Percentiles rank a stretch among this genome's conserved stretches.
Conservation (phyloP, 1,139 yeast genomes). For the Hansenula lynferdii region DNA sequence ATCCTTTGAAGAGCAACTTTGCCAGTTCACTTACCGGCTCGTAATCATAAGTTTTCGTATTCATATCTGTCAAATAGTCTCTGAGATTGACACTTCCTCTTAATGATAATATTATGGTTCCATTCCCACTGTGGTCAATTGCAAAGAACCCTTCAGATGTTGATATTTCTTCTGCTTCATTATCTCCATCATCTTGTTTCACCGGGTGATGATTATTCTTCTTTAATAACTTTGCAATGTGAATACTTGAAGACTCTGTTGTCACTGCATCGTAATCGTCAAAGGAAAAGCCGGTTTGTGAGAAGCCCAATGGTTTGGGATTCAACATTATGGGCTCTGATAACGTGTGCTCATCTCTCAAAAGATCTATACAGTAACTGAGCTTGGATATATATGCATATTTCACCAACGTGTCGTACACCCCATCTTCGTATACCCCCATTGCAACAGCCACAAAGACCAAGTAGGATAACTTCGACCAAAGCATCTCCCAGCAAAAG, state of each 20-base stretch:
- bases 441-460: too few species aligned
- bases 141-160: constrained; percentile 36
- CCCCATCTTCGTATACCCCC: constrained; percentile 6
- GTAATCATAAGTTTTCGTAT: constrained; percentile 11
- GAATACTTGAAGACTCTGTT: constrained; percentile 7
- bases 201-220: too few species aligned
- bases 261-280: constrained; percentile 6
- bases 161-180: neutral
- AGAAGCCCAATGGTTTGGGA: constrained; percentile 11
- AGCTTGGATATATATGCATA: constrained; percentile 17
- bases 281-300: constrained; percentile 9
- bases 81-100: constrained; percentile 53
- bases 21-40: constrained; percentile 20
- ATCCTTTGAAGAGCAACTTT: constrained; percentile 17
- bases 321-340: constrained; percentile 12
- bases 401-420: constrained; percentile 12
- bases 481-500: too few species aligned
- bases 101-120: constrained; percentile 39
- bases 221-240: constrained; percentile 11
- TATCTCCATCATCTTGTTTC: neutral
- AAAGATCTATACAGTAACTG: constrained; percentile 15
- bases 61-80: constrained; percentile 55
- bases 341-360: constrained; percentile 8
- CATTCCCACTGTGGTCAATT: constrained; percentile 31
- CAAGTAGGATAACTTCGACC: too few species aligned